These are phyloP conservation scores for Nepenthes alata DNA, from an alignment of 179 eudicot genomes.

Conservation along the genomic window DNA sequence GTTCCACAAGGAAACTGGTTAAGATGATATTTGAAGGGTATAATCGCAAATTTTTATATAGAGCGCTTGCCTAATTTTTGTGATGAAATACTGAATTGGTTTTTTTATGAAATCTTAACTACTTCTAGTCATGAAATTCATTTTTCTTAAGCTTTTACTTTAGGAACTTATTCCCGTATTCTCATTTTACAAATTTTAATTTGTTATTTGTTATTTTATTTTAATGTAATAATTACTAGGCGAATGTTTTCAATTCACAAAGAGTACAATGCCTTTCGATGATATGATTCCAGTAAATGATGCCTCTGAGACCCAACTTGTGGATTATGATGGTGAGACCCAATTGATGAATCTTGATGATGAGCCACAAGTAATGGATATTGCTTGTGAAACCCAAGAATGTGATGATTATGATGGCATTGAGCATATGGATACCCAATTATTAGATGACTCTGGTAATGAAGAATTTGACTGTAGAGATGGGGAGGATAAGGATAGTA, in stretches of 20 bases:
- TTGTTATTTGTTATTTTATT: too few relatives aligned
- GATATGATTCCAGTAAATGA: constrained; percentile 12
- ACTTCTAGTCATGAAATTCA: too few relatives aligned
- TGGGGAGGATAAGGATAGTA: constrained; percentile 23
- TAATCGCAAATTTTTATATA: too few relatives aligned
- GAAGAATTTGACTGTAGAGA: constrained; percentile 23
- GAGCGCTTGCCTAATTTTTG: too few relatives aligned
- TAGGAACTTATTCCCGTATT: too few relatives aligned
- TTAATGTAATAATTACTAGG: not conserved
- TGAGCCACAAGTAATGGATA: constrained; percentile 17
- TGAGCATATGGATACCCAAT: constrained; percentile 29
- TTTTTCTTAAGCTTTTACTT: too few relatives aligned
- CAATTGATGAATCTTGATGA: constrained; percentile 8
- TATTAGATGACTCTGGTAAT: constrained; percentile 23
- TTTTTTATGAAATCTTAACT: too few relatives aligned
- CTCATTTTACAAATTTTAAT: too few relatives aligned
- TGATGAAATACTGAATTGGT: too few relatives aligned
- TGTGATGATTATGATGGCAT: constrained; percentile 30
- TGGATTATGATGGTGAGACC: constrained; percentile 17
- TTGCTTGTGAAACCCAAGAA: constrained; percentile 32
- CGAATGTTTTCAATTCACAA: constrained; percentile 3
- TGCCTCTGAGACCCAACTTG: constrained; percentile 17
- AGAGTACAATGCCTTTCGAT: constrained; percentile 10
- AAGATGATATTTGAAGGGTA: too few relatives aligned
- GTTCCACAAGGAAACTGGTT: too few relatives aligned